Evolutionary conservation across 139 green algal species (phyloP).

Genomic region (Closterium sp.): DNA sequence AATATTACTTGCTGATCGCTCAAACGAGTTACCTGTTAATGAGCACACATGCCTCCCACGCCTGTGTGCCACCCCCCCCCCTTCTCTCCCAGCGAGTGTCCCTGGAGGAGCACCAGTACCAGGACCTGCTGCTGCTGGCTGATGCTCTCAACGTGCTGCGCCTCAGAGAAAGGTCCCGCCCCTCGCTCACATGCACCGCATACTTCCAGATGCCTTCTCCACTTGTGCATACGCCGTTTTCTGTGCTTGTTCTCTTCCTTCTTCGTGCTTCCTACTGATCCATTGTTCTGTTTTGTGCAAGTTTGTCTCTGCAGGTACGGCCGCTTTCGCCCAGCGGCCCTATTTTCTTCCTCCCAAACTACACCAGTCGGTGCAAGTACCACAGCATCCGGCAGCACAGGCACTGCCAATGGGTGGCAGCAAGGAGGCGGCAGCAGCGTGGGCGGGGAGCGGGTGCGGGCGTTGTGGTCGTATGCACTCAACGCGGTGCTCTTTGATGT

Average conservation of each 20-base stretch:
- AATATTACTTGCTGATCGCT: no score
- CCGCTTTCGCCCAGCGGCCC: not conserved
- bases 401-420: not conserved
- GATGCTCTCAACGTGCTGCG: constrained; percentile 4
- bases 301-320: not conserved
- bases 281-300: not conserved
- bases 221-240: not conserved
- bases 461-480: not conserved
- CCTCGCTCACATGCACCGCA: not conserved
- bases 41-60: no score
- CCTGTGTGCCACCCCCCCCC: no score
- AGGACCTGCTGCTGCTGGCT: constrained; percentile 17
- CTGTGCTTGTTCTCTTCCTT: not conserved
- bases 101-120: constrained; percentile 33
- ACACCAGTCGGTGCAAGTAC: not conserved
- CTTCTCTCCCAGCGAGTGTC: not conserved
- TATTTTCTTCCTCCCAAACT: not conserved
- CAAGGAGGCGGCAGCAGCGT: not conserved
- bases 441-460: not conserved
- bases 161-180: constrained; percentile 9
- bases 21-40: no score
- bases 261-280: not conserved
- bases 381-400: not conserved
- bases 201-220: no score
- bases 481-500: not conserved